Evolutionary conservation across 768 basidiomycete genomes (phyloP), one percentile per base, ranked within the genome.

Genomic region (Podaxis carcinomalis): DNA sequence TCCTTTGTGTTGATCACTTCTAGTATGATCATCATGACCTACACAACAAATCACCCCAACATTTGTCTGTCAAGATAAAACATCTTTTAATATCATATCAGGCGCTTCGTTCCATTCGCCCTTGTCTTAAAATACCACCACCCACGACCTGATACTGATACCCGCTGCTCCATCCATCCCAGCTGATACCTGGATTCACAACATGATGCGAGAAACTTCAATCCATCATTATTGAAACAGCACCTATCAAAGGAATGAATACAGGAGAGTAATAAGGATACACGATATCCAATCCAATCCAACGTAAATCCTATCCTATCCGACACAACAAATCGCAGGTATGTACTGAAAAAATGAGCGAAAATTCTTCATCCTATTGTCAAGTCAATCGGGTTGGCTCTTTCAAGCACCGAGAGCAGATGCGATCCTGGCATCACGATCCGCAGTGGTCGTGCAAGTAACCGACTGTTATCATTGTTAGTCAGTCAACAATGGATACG

Each of bases 361-460:
- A 7, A 19, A 6, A 7, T 5, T 44, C 42, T 32, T 32, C 32
- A 32, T 32, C 32, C 32, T 32, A 32, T 32, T 32, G 7, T 32
- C 32, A 32, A 32, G 32, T 9, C 32, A 32, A 2, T 9, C 27
- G 7, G n/a, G 16, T 25, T 6, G 13, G 10, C 10, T 7, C 4
- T 10, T 9, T 44, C 21, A 52, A 7, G 75, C 76, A 36, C 77
- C 78, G 39, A 79, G 76, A 5, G 72, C 74, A 19, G 72, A n/a
- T 2, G 42, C 68, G 53, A 83, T 80, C 50, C 80, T 75, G 10
- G 77, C 71, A 16, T 62, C 61, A 13, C 79, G 79, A 68, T 85
- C 84, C 23, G 77, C 73, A 27, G 67, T 32, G 1, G 81, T 83
- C 14, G 76, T 77, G 71, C 84, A 86, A 11, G 80, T 73, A 62